Base-by-base conservation (phyloP, 1,284 basidiomycete genomes). In the Cerioporus squamosus region DNA sequence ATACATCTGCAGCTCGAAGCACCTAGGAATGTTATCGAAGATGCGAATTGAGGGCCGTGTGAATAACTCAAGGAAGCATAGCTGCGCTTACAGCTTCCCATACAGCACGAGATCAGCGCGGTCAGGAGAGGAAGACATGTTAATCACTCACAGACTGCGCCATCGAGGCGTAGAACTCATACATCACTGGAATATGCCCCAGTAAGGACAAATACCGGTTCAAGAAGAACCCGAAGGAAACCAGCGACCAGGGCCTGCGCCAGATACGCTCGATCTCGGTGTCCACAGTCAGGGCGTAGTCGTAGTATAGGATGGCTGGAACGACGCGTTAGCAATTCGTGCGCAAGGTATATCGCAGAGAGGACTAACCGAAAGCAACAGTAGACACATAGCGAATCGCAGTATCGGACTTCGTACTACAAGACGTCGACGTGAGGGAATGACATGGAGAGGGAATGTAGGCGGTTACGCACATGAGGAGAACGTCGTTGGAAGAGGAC, bases 271-370 rank as follows among this genome's bases (percentile, higher is more conserved):
- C 62, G 57, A 74, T 43, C 63, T 73, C 53, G 45, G 70, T 18
- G 62, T 70, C 17, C 61, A 66, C 2, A 59, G 72, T 31, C 72
- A 74, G 72, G n/a, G 38, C 6, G 18, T 39, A 58, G 45, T 58
- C 56, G 20, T 53, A 58, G 17, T 49, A 53, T 17, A 56, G 24
- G 10, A 53, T 47, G 36, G 33, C 45, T 59, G 5, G n/a, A n/a
- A 31, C 7, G 29, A n/a, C 5, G 9, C n/a, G 15, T 22, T 20
- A 12, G 10, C 15, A 23, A 20, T 10, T 26, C 12, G 9, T 12
- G 14, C 22, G 29, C n/a, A 9, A 42, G 40, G 20, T 18, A 42
- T 22, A 42, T 18, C 4, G 20, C n/a, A 5, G 15, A 40, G 29
- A 24, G 42, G 36, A 29, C 5, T 15, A 6, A 18, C 40, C 20